Evolutionary conservation across 768 basidiomycete species (phyloP), one percentile per base, ranked within the genome.

Genomic region (Pisolithus marmoratus): DNA sequence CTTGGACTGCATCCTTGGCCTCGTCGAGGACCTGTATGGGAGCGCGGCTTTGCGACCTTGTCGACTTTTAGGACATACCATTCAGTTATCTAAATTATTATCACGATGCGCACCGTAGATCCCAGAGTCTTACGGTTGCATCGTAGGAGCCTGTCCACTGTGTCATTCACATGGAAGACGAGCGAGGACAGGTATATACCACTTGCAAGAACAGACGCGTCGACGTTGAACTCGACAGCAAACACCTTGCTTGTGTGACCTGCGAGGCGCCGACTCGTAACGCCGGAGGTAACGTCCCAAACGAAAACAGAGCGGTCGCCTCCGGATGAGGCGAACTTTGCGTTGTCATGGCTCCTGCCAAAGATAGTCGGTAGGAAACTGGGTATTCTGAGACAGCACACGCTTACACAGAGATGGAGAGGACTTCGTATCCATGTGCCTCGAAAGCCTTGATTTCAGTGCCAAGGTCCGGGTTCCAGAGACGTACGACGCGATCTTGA

Each of bases 351-450:
- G 40, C 92, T 81, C 38, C 90, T 95, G 58, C 19, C 31, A 19
- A 23, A 44, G 24, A 15, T 29, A 14, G 37, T 45, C 4, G 12
- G 31, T 23, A 5, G 17, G 6, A 47, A 38, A 51, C 26, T 27
- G 40, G 41, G 27, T 50, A 56, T 38, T 5, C 17, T 12, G 34
- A 42, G 41, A 42, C 20, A 19, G 15, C 34, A 44, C 29, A 74
- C 11, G 8, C 90, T 62, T 62, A 94, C 94, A 96, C 87, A 45
- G 88, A 79, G 46, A 99, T 73, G 2, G 90, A 90, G 38, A 98
- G 78, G 4, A 99, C 90, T 65, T 98, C 96, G 66, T 97, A 95
- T 26, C 93, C 95, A 67, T 98, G 95, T 8, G 90, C 91, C 51
- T 83, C 73, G 66, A 96, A 99, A 0, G 75, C 67, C 71, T 96